Conservation (phyloP, 495 filamentous ascomycete species). For the Articulospora tetracladia region DNA sequence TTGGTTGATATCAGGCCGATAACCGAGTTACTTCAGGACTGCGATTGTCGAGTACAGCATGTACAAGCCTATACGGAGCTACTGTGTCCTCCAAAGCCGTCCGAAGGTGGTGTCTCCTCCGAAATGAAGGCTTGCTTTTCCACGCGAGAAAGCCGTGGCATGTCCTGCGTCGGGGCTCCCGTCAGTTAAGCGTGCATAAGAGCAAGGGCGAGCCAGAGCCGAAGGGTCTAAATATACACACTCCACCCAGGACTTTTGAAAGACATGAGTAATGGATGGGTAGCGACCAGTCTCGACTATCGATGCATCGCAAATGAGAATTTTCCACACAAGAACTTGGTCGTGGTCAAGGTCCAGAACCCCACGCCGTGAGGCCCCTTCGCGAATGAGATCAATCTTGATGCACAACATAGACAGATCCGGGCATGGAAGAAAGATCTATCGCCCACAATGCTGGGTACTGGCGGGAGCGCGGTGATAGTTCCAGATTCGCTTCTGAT, state of each 20-base stretch:
- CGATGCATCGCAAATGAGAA: not conserved
- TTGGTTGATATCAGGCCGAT: too few relatives aligned
- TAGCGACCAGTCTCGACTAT: not conserved
- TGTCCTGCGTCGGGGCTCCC: conserved; percentile 8
- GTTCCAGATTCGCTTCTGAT: conserved; percentile 16
- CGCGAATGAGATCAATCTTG: not conserved
- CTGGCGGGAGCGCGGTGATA: not conserved
- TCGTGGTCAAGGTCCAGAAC: not conserved
- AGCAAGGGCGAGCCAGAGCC: not conserved
- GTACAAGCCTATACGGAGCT: not conserved
- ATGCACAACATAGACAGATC: not conserved
- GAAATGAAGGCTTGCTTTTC: not conserved
- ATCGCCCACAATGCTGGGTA: conserved; percentile 17
- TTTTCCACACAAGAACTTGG: not conserved
- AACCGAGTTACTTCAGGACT: too few relatives aligned
- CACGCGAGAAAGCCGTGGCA: not conserved
- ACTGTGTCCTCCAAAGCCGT: not conserved
- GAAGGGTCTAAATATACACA: conserved; percentile 8
- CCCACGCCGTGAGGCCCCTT: not conserved
- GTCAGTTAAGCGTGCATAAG: conserved; percentile 12
- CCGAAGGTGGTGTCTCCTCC: not conserved
- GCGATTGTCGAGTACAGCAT: not conserved
- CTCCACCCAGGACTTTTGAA: not conserved
- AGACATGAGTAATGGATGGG: not conserved
- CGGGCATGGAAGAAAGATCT: conserved; percentile 5